phyloP scores from a whole-genome alignment of 2,329 filamentous ascomycete genomes.

The Alternaria panax region DNA sequence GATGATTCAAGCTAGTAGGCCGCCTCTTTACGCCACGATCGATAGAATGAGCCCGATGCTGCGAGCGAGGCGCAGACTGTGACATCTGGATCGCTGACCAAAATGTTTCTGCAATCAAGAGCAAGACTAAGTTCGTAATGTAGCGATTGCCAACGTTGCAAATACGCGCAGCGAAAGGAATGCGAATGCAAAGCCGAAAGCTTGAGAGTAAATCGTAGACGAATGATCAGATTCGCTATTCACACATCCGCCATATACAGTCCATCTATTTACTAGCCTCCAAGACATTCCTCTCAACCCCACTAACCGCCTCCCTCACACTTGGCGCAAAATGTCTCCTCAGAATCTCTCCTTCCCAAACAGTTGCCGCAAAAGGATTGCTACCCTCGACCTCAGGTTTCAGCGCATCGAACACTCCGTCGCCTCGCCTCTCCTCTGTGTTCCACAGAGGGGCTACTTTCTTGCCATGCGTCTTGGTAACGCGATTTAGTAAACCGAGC shows the following conservation, averaged over 20 bases:
- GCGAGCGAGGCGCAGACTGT: not conserved
- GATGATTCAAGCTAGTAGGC: not conserved
- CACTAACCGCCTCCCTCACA: constrained; percentile 73
- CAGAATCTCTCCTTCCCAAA: constrained; percentile 93
- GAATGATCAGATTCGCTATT: not conserved
- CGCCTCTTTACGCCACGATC: not conserved
- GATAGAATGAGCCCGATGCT: not conserved
- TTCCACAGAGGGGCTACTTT: constrained; percentile 91
- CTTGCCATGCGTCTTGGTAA: constrained; percentile 80
- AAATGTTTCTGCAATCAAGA: not conserved
- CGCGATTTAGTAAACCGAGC: constrained; percentile 76
- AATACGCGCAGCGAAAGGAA: not conserved
- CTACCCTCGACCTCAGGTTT: constrained; percentile 77
- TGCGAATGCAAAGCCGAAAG: not conserved
- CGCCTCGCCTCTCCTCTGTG: constrained; percentile 90
- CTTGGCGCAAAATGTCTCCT: constrained; percentile 85
- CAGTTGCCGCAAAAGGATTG: constrained; percentile 87
- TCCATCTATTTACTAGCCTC: constrained; percentile 34
- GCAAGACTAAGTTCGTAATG: not conserved
- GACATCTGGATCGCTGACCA: not conserved
- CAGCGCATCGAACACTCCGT: constrained; percentile 81
- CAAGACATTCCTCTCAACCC: constrained; percentile 44
- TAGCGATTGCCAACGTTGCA: not conserved
- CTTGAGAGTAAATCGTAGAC: not conserved
- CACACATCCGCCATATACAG: not conserved